Evolutionary conservation across 2,329 filamentous ascomycete genomes (phyloP).

Genomic region (Dactylellina leptospora): DNA sequence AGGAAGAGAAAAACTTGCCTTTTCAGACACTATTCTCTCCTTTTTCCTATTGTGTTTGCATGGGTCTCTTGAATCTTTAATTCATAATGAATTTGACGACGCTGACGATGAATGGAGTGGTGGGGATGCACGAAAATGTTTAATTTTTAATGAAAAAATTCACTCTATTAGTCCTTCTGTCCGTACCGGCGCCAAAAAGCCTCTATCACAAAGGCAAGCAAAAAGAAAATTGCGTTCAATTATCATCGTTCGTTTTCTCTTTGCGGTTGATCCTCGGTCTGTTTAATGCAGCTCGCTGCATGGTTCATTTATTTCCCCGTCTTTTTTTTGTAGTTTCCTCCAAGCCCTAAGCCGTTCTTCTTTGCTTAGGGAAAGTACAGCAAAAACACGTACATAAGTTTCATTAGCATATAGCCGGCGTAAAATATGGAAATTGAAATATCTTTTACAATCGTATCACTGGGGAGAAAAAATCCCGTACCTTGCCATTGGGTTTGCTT

Average conservation of each 20-base stretch:
- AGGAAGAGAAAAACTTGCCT: no score
- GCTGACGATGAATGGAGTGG: slow-evolving; percentile 1
- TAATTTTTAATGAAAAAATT: slow-evolving; percentile 45
- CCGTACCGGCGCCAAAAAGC: no score
- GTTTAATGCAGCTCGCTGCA: slow-evolving; percentile 11
- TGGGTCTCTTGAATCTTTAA: slow-evolving; percentile 15
- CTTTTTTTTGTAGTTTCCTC: slow-evolving; percentile 4
- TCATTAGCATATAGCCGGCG: slow-evolving; percentile 32
- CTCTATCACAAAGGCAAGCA: no score
- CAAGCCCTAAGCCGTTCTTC: background rate
- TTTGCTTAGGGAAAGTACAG: slow-evolving; percentile 11
- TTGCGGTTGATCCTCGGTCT: background rate
- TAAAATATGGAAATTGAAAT: slow-evolving; percentile 24
- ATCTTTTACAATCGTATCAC: background rate
- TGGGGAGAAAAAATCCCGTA: background rate
- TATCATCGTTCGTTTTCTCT: background rate
- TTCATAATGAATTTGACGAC: slow-evolving; percentile 22
- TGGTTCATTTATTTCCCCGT: background rate
- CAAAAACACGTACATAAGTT: slow-evolving; percentile 30
- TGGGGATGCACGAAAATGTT: slow-evolving; percentile 11
- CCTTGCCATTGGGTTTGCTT: no score
- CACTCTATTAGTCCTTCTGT: no score
- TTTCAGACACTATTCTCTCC: slow-evolving; percentile 9
- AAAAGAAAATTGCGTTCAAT: background rate
- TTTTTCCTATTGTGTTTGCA: background rate